Conservation (phyloP, 2,329 filamentous ascomycete species). For the Thelonectria olida region DNA sequence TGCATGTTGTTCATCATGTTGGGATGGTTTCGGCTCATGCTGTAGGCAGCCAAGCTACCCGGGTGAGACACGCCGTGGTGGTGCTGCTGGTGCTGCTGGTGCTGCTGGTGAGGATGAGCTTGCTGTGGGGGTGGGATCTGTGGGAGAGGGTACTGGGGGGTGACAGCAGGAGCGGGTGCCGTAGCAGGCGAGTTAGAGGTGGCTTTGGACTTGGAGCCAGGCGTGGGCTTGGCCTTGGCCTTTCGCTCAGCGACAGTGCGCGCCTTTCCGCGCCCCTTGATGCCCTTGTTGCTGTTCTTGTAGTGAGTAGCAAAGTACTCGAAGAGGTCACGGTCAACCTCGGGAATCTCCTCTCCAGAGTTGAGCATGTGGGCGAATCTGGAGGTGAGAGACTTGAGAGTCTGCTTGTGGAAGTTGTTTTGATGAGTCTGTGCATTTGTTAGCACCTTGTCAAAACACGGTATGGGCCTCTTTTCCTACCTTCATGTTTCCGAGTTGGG, state of each 20-base stretch:
- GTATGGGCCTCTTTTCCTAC: constrained; percentile 51
- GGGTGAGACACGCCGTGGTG: constrained; percentile 43
- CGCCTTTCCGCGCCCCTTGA: constrained; percentile 93
- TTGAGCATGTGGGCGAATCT: constrained; percentile 72
- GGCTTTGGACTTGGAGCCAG: background rate
- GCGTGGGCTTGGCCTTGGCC: constrained; percentile 38
- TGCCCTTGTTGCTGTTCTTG: constrained; percentile 98
- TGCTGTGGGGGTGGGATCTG: constrained; percentile 38
- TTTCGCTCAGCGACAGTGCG: constrained; percentile 65
- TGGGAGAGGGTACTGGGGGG: constrained; percentile 38
- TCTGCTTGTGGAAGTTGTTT: constrained; percentile 89
- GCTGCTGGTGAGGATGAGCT: constrained; percentile 31
- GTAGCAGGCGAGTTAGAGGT: background rate
- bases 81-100: constrained; percentile 39
- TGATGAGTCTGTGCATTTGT: constrained; percentile 74
- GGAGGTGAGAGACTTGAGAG: constrained; percentile 73
- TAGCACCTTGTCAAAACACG: constrained; percentile 1
- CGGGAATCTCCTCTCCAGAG: constrained; percentile 65
- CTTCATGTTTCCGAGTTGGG: constrained; percentile 92
- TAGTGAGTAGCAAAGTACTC: constrained; percentile 89
- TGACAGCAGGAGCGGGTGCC: constrained; percentile 27
- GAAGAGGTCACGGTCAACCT: constrained; percentile 78
- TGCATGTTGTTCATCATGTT: constrained; percentile 39
- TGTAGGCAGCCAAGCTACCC: constrained; percentile 44
- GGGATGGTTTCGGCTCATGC: constrained; percentile 41